A percentile compares a stretch with the other conserved stretches of the same genome.
These are phyloP conservation scores for Verticillium nonalfalfae DNA, from an alignment of 2,329 filamentous ascomycete species.

Conservation along the genomic window DNA sequence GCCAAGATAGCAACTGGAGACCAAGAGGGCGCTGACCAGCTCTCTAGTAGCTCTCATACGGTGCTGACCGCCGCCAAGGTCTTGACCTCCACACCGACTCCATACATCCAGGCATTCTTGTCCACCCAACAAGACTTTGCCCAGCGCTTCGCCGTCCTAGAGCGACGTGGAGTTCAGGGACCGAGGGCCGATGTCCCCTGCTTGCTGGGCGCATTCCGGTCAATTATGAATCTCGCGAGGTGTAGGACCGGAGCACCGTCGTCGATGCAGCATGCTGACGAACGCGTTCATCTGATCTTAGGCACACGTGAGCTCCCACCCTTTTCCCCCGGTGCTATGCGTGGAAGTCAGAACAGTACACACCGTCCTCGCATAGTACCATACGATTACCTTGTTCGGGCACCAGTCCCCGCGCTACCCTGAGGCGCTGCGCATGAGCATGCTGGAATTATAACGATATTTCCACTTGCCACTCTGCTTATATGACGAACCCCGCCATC, in stretches of 20 bases:
- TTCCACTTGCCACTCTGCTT: too few relatives aligned
- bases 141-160: not conserved
- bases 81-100: not conserved
- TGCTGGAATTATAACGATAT: too few relatives aligned
- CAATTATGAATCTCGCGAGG: not conserved
- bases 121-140: not conserved
- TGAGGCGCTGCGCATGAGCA: too few relatives aligned
- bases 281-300: not conserved
- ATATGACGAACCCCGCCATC: too few relatives aligned
- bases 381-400: too few relatives aligned
- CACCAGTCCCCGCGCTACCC: too few relatives aligned
- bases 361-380: too few relatives aligned
- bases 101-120: not conserved
- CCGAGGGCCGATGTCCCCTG: not conserved
- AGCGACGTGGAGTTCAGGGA: not conserved
- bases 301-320: too few relatives aligned
- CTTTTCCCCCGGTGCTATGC: too few relatives aligned
- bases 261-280: not conserved
- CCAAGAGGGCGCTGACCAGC: not conserved
- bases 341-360: too few relatives aligned
- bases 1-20: not conserved
- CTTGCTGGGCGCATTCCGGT: not conserved
- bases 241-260: not conserved
- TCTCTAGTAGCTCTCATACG: not conserved
- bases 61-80: not conserved